Evolutionary conservation across 192 early-diverging fungal genomes (phyloP).

Genomic region (Coemansia sp.): DNA sequence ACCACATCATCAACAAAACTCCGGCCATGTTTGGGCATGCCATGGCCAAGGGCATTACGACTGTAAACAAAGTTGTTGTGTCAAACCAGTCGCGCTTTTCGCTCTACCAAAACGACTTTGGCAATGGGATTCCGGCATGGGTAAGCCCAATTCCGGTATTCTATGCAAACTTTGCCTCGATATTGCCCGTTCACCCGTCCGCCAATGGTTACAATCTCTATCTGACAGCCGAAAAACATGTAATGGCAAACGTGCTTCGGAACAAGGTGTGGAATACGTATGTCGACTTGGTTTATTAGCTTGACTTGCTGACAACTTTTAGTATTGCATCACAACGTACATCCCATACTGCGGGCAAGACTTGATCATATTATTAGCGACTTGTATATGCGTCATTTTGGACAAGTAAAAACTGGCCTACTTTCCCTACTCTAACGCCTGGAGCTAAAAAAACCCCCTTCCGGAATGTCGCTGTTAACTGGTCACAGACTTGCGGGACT

Average conservation of each 20-base stretch:
- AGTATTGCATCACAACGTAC: too few relatives aligned
- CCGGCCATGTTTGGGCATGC: neutral
- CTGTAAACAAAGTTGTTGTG: neutral
- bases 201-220: neutral
- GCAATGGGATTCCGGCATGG: constrained; percentile 9
- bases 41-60: constrained; percentile 2
- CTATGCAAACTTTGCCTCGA: constrained; percentile 14
- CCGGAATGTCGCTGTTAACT: too few relatives aligned
- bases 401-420: too few relatives aligned
- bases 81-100: constrained; percentile 18
- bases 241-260: neutral
- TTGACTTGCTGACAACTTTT: too few relatives aligned
- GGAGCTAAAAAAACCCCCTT: too few relatives aligned
- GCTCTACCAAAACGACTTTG: constrained; percentile 25
- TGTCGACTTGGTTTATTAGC: neutral
- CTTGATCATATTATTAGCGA: too few relatives aligned
- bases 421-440: too few relatives aligned
- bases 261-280: constrained; percentile 6
- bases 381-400: too few relatives aligned
- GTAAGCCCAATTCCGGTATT: constrained; percentile 12
- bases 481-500: too few relatives aligned
- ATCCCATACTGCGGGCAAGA: too few relatives aligned
- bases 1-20: neutral
- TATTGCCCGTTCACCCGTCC: constrained; percentile 8
- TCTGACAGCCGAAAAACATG: neutral